phyloP scores from a whole-genome alignment of 306 rosid genomes.

The Quercus bicolor region DNA sequence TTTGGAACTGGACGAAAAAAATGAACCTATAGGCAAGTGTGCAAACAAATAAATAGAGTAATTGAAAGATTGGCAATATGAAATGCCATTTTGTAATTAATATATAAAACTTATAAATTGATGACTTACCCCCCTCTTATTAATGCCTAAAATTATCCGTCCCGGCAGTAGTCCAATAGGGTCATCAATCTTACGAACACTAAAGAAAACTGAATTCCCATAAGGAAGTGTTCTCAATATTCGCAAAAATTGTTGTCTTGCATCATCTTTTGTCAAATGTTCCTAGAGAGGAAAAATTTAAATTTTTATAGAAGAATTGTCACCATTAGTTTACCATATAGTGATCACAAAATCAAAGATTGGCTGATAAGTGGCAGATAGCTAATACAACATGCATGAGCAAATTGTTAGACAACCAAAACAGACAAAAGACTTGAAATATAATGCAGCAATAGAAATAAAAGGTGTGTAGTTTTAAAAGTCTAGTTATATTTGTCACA shows the following conservation, averaged over 20 bases:
- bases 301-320: neutral
- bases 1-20: conserved; percentile 96
- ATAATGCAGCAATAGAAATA: too few relatives aligned
- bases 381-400: neutral
- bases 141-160: conserved; percentile 84
- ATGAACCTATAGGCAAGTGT: conserved; percentile 57
- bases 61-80: neutral
- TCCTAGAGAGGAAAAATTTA: conserved; percentile 41
- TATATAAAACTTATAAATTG: neutral
- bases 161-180: conserved; percentile 97
- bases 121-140: conserved; percentile 84
- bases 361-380: neutral
- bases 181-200: conserved; percentile 91
- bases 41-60: neutral
- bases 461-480: too few relatives aligned
- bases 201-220: conserved; percentile 86
- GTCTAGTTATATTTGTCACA: too few relatives aligned
- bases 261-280: conserved; percentile 80
- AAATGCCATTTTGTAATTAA: neutral
- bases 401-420: neutral
- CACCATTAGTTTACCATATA: neutral
- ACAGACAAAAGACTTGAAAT: neutral
- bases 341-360: neutral
- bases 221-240: conserved; percentile 84
- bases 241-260: conserved; percentile 87